Conservation (phyloP, 345 rosid genomes). For the Citrus maxima region DNA sequence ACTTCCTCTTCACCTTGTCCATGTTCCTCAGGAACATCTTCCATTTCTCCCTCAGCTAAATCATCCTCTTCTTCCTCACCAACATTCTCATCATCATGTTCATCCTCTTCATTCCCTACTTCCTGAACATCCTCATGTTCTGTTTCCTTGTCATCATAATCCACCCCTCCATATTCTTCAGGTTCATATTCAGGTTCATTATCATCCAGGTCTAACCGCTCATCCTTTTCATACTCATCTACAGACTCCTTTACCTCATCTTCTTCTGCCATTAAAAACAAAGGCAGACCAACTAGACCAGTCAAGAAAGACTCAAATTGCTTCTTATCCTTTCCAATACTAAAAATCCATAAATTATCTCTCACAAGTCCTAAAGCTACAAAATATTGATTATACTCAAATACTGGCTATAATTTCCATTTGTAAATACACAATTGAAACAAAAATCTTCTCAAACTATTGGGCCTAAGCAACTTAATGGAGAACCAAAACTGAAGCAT, state of each 20-base stretch:
- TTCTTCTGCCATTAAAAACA: slow-evolving; percentile 65
- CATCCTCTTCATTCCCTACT: slow-evolving; percentile 52
- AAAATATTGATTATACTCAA: background rate
- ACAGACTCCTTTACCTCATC: slow-evolving; percentile 54
- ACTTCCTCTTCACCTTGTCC: slow-evolving; percentile 55
- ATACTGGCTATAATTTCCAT: background rate
- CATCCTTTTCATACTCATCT: slow-evolving; percentile 73
- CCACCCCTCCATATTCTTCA: slow-evolving; percentile 54
- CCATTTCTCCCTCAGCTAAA: slow-evolving; percentile 57
- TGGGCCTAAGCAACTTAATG: background rate
- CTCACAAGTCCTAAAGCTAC: background rate
- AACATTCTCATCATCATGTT: slow-evolving; percentile 53
- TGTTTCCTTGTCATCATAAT: slow-evolving; percentile 76
- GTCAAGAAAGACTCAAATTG: slow-evolving; percentile 32
- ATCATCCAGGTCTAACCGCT: slow-evolving; percentile 77
- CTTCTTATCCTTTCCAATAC: slow-evolving; percentile 17
- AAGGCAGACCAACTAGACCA: slow-evolving; percentile 41
- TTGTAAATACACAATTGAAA: background rate
- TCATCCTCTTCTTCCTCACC: slow-evolving; percentile 66
- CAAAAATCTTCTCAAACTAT: background rate
- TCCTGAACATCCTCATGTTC: slow-evolving; percentile 56
- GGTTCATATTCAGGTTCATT: slow-evolving; percentile 69
- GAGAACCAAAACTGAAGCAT: background rate
- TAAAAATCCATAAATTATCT: background rate
- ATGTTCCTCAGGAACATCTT: slow-evolving; percentile 55